phyloP scores from a whole-genome alignment of 1,284 basidiomycete genomes.

The Heliocybe sulcata region DNA sequence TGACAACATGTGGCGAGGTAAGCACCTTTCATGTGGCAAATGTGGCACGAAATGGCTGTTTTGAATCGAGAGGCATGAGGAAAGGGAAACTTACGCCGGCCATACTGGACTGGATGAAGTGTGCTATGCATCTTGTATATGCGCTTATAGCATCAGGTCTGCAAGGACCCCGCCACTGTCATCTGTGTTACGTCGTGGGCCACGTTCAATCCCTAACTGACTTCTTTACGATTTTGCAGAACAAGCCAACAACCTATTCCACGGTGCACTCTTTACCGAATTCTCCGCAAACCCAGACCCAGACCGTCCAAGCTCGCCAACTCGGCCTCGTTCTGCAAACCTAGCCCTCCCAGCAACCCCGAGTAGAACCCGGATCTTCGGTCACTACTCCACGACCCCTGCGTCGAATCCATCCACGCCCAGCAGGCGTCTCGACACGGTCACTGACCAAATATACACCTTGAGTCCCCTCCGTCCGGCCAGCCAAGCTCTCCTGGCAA shows the following conservation, averaged over 20 bases:
- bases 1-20: no score
- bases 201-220: no score
- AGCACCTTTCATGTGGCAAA: not conserved
- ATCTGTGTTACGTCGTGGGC: no score
- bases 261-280: slow-evolving; percentile 65
- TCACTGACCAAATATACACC: slow-evolving; percentile 83
- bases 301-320: slow-evolving; percentile 51
- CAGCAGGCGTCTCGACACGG: slow-evolving; percentile 59
- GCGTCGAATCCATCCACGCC: slow-evolving; percentile 45
- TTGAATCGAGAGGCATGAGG: no score
- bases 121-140: no score
- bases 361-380: slow-evolving; percentile 58
- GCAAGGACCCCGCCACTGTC: not conserved
- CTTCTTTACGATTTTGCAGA: slow-evolving; percentile 40
- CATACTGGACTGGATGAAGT: no score
- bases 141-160: no score
- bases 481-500: slow-evolving; percentile 79
- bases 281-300: slow-evolving; percentile 64
- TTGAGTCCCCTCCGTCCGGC: slow-evolving; percentile 86
- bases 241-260: slow-evolving; percentile 75
- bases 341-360: slow-evolving; percentile 51
- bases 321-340: slow-evolving; percentile 21
- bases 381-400: slow-evolving; percentile 26
- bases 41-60: no score
- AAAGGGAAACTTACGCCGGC: no score